Evolutionary conservation across 2,329 filamentous ascomycete species (phyloP).

Genomic region (Gaeumannomyces tritici): DNA sequence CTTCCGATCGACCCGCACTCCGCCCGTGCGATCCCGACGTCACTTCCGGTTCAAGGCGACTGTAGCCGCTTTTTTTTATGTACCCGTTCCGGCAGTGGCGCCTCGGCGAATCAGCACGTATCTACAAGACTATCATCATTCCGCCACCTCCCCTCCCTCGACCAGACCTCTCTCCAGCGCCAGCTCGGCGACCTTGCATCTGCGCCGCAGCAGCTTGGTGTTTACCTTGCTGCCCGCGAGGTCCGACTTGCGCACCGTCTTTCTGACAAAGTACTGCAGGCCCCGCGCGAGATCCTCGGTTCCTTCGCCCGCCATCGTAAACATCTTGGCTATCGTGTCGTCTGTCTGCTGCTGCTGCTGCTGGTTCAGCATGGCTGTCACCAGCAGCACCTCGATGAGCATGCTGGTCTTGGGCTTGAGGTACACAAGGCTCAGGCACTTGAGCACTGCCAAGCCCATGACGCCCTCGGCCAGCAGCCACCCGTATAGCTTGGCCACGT

Average conservation of each 20-base stretch:
- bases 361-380: slow-evolving; percentile 58
- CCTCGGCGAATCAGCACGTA: too few relatives aligned
- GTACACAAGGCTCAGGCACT: slow-evolving; percentile 69
- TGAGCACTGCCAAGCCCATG: slow-evolving; percentile 40
- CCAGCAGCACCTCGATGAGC: slow-evolving; percentile 73
- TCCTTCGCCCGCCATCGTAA: slow-evolving; percentile 50
- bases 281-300: slow-evolving; percentile 60
- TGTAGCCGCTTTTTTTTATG: neutral
- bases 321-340: slow-evolving; percentile 49
- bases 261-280: slow-evolving; percentile 71
- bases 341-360: slow-evolving; percentile 29
- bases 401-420: slow-evolving; percentile 65
- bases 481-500: slow-evolving; percentile 46
- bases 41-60: neutral
- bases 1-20: neutral
- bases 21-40: slow-evolving; percentile 1
- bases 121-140: neutral
- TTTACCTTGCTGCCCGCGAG: slow-evolving; percentile 39
- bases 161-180: slow-evolving; percentile 15
- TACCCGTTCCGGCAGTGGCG: too few relatives aligned
- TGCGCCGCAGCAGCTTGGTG: slow-evolving; percentile 34
- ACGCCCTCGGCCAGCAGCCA: slow-evolving; percentile 36
- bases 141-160: neutral
- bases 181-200: slow-evolving; percentile 31
- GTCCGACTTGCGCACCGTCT: slow-evolving; percentile 59